A percentile compares a stretch with the other conserved stretches of the same genome.
Evolutionary conservation across 352 stramenopile species (phyloP).

Genomic region (Pythium scleroteichum): DNA sequence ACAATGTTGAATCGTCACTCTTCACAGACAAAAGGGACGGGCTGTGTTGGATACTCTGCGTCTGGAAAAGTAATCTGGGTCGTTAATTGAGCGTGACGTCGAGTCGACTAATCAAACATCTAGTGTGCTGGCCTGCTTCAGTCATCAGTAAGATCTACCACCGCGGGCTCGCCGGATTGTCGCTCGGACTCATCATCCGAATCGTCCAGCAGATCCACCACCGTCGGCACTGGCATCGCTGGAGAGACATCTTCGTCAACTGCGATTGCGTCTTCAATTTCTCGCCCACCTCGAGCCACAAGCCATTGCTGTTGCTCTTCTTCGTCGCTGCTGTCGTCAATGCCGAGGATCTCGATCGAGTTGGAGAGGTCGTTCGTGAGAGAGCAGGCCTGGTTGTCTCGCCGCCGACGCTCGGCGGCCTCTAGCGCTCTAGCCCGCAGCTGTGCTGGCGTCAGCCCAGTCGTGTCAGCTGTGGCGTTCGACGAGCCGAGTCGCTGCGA

Average conservation of each 20-base stretch:
- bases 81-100: no score
- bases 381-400: constrained; percentile 40
- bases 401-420: constrained; percentile 53
- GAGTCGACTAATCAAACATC: no score
- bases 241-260: constrained; percentile 25
- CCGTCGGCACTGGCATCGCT: background rate
- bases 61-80: no score
- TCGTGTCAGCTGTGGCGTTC: background rate
- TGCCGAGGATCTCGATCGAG: constrained; percentile 38
- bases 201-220: constrained; percentile 17
- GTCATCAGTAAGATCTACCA: constrained; percentile 24
- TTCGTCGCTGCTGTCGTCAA: constrained; percentile 55
- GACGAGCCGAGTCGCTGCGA: constrained; percentile 35
- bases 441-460: constrained; percentile 26
- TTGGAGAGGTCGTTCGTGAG: constrained; percentile 18
- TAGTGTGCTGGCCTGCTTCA: background rate
- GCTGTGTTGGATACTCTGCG: no score
- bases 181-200: background rate
- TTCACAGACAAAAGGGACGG: no score
- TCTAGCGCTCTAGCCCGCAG: constrained; percentile 44
- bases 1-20: no score
- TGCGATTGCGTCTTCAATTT: constrained; percentile 21
- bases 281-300: background rate
- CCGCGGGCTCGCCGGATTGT: background rate
- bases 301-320: constrained; percentile 20